A percentile compares a stretch with the other conserved stretches of the same genome.
phyloP scores from a whole-genome alignment of 257 asterid species.

The Craterostigma plantagineum region DNA sequence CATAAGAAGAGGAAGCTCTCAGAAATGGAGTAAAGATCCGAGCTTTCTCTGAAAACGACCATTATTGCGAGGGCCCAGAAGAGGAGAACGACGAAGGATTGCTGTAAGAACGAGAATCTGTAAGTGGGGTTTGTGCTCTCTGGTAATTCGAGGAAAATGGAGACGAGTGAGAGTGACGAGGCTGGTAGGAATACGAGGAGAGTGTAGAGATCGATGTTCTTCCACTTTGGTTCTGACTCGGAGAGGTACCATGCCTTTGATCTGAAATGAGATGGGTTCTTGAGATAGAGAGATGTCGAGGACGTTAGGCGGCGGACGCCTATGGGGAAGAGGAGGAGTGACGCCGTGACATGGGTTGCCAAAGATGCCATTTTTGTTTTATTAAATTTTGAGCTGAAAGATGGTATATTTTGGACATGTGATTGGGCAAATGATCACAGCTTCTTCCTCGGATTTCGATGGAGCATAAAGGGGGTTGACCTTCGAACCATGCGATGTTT shows the following conservation, averaged over 20 bases:
- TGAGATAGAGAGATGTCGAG: constrained; percentile 42
- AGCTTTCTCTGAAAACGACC: constrained; percentile 30
- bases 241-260: constrained; percentile 66
- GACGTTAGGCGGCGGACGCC: constrained; percentile 51
- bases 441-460: background rate
- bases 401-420: too few relatives aligned
- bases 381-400: background rate
- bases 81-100: constrained; percentile 35
- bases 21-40: constrained; percentile 33
- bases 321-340: constrained; percentile 43
- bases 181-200: constrained; percentile 46
- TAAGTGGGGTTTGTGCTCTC: constrained; percentile 22
- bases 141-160: constrained; percentile 38
- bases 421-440: too few relatives aligned
- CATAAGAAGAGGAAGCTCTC: constrained; percentile 33
- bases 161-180: constrained; percentile 36
- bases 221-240: constrained; percentile 47
- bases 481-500: too few relatives aligned
- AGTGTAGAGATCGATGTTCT: constrained; percentile 45
- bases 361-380: constrained; percentile 35
- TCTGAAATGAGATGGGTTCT: constrained; percentile 47
- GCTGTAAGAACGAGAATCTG: constrained; percentile 56
- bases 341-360: constrained; percentile 61
- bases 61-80: constrained; percentile 52
- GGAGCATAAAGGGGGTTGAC: too few relatives aligned